These are phyloP conservation scores for Epichloe gansuensis DNA, from an alignment of 2,329 filamentous ascomycete genomes.

Conservation along the genomic window DNA sequence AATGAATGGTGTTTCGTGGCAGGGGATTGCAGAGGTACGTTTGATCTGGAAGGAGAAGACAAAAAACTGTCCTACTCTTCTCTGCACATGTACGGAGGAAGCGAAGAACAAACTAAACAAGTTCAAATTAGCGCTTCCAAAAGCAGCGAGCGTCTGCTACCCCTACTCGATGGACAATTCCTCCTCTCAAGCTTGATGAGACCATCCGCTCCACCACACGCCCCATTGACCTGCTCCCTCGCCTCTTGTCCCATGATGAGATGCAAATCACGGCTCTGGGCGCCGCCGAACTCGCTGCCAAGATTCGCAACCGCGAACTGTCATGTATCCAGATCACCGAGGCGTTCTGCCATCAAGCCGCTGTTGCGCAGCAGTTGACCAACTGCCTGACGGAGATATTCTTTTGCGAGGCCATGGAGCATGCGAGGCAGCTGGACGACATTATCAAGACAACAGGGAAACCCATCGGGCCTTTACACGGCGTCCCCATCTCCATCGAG, in stretches of 20 bases:
- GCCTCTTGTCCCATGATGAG: slow-evolving; percentile 10
- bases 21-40: slow-evolving; percentile 7
- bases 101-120: no score
- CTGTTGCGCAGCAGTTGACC: slow-evolving; percentile 18
- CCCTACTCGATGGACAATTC: slow-evolving; percentile 7
- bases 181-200: slow-evolving; percentile 6
- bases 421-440: slow-evolving; percentile 32
- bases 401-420: slow-evolving; percentile 32
- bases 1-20: slow-evolving; percentile 5
- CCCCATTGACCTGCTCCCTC: slow-evolving; percentile 5
- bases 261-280: slow-evolving; percentile 11
- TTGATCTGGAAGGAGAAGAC: no score
- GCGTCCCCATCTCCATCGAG: slow-evolving; percentile 36
- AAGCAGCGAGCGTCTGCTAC: slow-evolving; percentile 4
- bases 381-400: slow-evolving; percentile 35
- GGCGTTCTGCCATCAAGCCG: slow-evolving; percentile 17
- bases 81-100: no score
- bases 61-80: no score
- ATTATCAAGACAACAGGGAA: slow-evolving; percentile 3
- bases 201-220: slow-evolving; percentile 5
- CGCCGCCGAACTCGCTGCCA: slow-evolving; percentile 8
- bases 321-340: slow-evolving; percentile 14
- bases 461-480: slow-evolving; percentile 38
- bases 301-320: slow-evolving; percentile 8
- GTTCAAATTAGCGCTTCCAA: slow-evolving; percentile 3